A percentile compares a stretch with the other conserved stretches of the same genome.
phyloP scores from a whole-genome alignment of 1,284 basidiomycete genomes.

The Ceratobasidium theobromae region DNA sequence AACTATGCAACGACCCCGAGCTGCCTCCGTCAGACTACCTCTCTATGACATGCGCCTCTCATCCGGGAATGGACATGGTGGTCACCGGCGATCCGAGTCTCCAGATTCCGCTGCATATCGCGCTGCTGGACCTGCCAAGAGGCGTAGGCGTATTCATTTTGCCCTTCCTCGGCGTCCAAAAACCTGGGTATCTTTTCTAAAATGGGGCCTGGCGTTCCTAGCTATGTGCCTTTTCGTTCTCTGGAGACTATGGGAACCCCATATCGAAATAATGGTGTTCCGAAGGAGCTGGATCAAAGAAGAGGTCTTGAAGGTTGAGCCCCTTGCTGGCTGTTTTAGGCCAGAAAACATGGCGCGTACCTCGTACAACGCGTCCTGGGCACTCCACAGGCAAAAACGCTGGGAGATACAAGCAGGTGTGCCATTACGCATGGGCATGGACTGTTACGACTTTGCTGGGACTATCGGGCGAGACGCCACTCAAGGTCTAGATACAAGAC shows the following conservation, averaged over 20 bases:
- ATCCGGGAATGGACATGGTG: conserved; percentile 10
- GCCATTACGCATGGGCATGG: conserved; percentile 70
- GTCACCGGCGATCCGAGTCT: conserved; percentile 27
- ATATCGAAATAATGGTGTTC: conserved; percentile 79
- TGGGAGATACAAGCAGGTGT: conserved; percentile 78
- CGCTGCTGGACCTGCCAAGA: conserved; percentile 26
- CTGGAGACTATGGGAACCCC: conserved; percentile 68
- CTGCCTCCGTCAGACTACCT: conserved; percentile 27
- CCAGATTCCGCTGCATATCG: conserved; percentile 34
- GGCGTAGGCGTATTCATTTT: conserved; percentile 28
- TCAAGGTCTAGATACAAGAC: conserved; percentile 42
- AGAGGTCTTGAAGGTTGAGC: conserved; percentile 63
- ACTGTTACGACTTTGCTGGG: conserved; percentile 86
- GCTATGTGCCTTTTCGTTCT: conserved; percentile 48
- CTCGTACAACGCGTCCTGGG: conserved; percentile 55
- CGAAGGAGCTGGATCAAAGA: conserved; percentile 68
- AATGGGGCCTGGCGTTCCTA: conserved; percentile 21
- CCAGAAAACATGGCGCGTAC: conserved; percentile 55
- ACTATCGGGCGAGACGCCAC: conserved; percentile 54
- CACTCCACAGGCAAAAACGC: conserved; percentile 58
- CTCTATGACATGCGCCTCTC: conserved; percentile 12
- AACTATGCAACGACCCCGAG: conserved; percentile 32
- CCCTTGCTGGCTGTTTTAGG: conserved; percentile 75
- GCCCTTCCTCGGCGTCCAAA: conserved; percentile 27
- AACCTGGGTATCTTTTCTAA: conserved; percentile 28